A percentile compares a stretch with the other conserved stretches of the same genome.
These are phyloP conservation scores for Carallia pectinifolia DNA, from an alignment of 345 rosid genomes.

Conservation along the genomic window DNA sequence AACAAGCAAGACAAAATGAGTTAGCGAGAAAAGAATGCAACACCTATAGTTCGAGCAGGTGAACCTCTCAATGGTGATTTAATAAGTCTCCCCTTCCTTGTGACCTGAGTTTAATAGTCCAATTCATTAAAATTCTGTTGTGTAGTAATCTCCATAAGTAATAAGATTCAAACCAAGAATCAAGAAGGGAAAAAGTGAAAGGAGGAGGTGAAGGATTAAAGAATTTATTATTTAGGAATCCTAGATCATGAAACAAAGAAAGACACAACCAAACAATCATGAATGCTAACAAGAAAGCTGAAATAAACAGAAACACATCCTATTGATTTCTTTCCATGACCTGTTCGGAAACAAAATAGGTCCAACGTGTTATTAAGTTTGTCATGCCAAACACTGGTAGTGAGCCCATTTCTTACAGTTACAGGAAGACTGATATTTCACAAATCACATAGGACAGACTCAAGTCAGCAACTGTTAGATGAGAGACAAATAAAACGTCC, in stretches of 20 bases:
- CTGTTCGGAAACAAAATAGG: no score
- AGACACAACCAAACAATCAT: slow-evolving; percentile 3
- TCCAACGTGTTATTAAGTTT: no score
- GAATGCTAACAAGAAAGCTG: slow-evolving; percentile 22
- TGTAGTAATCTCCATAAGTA: slow-evolving; percentile 11
- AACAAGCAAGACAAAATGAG: background rate
- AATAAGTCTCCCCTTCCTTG: slow-evolving; percentile 37
- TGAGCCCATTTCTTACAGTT: background rate
- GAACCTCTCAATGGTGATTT: slow-evolving; percentile 28
- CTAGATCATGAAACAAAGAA: slow-evolving; percentile 8
- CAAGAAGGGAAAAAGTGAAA: background rate
- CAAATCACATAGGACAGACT: background rate
- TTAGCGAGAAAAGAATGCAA: background rate
- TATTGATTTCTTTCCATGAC: no score
- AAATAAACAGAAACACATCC: background rate
- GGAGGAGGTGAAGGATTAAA: background rate
- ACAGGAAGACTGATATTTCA: background rate
- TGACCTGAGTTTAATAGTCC: slow-evolving; percentile 27
- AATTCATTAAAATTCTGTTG: slow-evolving; percentile 30
- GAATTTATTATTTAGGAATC: background rate
- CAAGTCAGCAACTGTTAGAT: background rate
- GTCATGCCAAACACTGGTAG: background rate
- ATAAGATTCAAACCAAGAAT: background rate
- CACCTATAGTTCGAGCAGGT: slow-evolving; percentile 27
- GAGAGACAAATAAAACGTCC: background rate